These are phyloP conservation scores for Neurospora africana DNA, from an alignment of 495 filamentous ascomycete species.

Conservation along the genomic window DNA sequence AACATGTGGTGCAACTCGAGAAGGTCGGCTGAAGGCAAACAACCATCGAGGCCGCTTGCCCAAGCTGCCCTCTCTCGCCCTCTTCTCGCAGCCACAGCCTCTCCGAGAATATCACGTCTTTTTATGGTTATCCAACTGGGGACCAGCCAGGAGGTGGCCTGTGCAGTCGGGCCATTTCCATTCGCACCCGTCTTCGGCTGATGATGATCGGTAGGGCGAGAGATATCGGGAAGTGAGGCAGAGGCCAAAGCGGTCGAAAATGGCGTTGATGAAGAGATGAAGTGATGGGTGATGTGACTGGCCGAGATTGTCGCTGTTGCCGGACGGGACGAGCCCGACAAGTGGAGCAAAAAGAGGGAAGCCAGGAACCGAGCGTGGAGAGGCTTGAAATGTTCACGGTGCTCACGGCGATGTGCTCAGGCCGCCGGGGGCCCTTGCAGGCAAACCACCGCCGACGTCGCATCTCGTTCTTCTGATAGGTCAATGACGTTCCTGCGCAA, in stretches of 20 bases:
- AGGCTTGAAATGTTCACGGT: neutral
- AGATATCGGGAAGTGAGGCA: neutral
- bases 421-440: conserved; percentile 7
- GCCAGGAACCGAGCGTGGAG: neutral
- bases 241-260: neutral
- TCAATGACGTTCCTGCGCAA: conserved; percentile 9
- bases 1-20: neutral
- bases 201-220: neutral
- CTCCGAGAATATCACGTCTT: neutral
- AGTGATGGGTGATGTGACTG: neutral
- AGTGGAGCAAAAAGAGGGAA: neutral
- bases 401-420: neutral
- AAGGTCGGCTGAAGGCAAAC: neutral
- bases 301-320: neutral
- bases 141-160: neutral
- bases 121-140: neutral
- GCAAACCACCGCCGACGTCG: neutral
- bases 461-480: conserved; percentile 1
- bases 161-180: neutral
- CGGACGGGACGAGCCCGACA: neutral
- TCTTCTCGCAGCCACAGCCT: neutral
- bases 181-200: neutral
- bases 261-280: neutral
- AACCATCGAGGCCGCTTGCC: neutral
- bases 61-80: neutral